Conservation (phyloP, 2,329 filamentous ascomycete species). For the Purpureocillium takamizusanense region DNA sequence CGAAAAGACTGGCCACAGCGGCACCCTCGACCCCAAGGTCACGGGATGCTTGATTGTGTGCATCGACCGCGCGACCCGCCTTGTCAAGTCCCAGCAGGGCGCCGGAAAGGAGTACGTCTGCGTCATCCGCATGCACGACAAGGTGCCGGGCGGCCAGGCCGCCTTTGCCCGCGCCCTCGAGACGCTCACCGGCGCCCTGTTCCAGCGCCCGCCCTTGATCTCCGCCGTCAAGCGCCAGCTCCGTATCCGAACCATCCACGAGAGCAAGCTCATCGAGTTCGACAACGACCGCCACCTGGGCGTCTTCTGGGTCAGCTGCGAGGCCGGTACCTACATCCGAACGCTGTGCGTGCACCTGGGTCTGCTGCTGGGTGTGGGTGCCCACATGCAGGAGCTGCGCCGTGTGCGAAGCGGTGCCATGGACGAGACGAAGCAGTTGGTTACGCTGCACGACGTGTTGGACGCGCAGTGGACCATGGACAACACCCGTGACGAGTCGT, state of each 20-base stretch:
- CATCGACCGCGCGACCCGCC: slow-evolving; percentile 90
- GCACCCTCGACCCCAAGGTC: slow-evolving; percentile 96
- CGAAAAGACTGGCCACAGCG: slow-evolving; percentile 97
- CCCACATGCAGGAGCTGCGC: slow-evolving; percentile 96
- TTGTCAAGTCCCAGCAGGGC: slow-evolving; percentile 98
- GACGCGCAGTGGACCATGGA: slow-evolving; percentile 96
- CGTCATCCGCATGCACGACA: slow-evolving; percentile 91
- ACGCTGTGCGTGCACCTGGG: slow-evolving; percentile 94
- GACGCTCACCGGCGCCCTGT: slow-evolving; percentile 90
- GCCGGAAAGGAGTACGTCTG: slow-evolving; percentile 99
- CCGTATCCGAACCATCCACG: slow-evolving; percentile 95
- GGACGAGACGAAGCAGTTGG: slow-evolving; percentile 81
- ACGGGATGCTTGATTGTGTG: slow-evolving; percentile 92
- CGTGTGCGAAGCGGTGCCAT: slow-evolving; percentile 91
- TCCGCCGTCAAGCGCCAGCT: slow-evolving; percentile 98
- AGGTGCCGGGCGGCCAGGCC: slow-evolving; percentile 83
- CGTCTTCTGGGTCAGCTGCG: slow-evolving; percentile 99
- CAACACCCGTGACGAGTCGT: slow-evolving; percentile 90
- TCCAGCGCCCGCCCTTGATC: slow-evolving; percentile 86
- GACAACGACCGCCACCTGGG: slow-evolving; percentile 96
- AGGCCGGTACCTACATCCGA: slow-evolving; percentile 95
- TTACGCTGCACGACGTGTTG: slow-evolving; percentile 78
- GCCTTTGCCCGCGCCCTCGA: slow-evolving; percentile 91
- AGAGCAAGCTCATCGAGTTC: slow-evolving; percentile 94
- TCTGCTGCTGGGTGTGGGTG: slow-evolving; percentile 68